Percentiles rank a stretch among this genome's conserved stretches.
phyloP scores from a whole-genome alignment of 495 filamentous ascomycete genomes.

The Hypoxylon fragiforme region DNA sequence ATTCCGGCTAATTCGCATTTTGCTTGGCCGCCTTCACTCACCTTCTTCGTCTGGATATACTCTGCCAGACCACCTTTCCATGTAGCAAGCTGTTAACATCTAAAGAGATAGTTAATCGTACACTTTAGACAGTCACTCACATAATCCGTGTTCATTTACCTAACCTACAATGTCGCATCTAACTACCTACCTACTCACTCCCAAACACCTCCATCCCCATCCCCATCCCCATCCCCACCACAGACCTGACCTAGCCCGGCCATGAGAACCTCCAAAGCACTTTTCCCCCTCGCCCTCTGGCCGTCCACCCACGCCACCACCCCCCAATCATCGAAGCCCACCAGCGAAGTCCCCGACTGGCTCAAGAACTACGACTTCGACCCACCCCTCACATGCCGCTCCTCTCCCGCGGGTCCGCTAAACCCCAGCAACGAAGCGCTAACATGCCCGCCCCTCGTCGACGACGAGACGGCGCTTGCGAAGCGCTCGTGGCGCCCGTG shows the following conservation, averaged over 20 bases:
- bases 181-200: background rate
- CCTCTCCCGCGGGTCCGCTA: conserved; percentile 31
- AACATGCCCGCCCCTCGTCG: conserved; percentile 28
- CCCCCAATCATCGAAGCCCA: too few species aligned
- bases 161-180: background rate
- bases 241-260: background rate
- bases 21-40: conserved; percentile 20
- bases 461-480: conserved; percentile 29
- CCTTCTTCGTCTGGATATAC: conserved; percentile 1
- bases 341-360: conserved; percentile 15
- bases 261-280: conserved; percentile 11
- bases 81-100: conserved; percentile 26
- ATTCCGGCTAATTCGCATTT: conserved; percentile 26
- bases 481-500: conserved; percentile 34
- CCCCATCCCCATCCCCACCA: background rate
- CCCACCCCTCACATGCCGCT: conserved; percentile 18
- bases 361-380: conserved; percentile 25
- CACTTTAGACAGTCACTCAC: background rate
- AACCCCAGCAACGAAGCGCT: background rate
- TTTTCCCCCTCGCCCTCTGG: conserved; percentile 7
- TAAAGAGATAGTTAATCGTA: background rate
- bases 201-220: background rate
- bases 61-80: background rate
- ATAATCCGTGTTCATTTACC: too few species aligned
- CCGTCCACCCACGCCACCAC: background rate